Conservation (phyloP, 371 early-diverging fungal genomes). For the Thermomucor indicae-seudaticae region DNA sequence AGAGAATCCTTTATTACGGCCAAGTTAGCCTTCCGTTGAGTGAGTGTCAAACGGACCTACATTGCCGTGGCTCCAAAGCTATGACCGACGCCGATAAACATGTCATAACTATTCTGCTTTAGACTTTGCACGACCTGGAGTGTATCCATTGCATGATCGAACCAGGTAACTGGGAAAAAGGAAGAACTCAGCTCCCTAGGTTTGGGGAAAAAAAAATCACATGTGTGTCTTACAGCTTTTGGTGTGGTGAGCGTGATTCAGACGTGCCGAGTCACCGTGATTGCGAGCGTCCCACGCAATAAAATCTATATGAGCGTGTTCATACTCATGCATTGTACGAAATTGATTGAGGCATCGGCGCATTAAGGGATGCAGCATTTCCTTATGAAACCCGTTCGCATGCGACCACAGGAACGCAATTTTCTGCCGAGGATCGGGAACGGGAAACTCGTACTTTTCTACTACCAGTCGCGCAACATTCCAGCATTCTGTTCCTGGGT, state of each 20-base stretch:
- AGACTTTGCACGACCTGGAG: slow-evolving; percentile 28
- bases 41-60: slow-evolving; percentile 10
- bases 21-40: background rate
- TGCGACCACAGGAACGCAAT: slow-evolving; percentile 30
- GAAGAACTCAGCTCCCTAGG: background rate
- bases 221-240: slow-evolving; percentile 19
- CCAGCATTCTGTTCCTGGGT: slow-evolving; percentile 18
- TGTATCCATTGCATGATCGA: slow-evolving; percentile 40
- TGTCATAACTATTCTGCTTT: slow-evolving; percentile 15
- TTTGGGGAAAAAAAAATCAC: background rate
- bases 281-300: slow-evolving; percentile 38
- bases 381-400: slow-evolving; percentile 41
- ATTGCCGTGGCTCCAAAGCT: slow-evolving; percentile 41
- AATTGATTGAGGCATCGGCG: slow-evolving; percentile 11
- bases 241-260: slow-evolving; percentile 23
- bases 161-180: slow-evolving; percentile 27
- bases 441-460: slow-evolving; percentile 27
- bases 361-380: slow-evolving; percentile 36
- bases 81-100: slow-evolving; percentile 37
- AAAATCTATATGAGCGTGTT: slow-evolving; percentile 19
- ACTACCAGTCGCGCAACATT: slow-evolving; percentile 22
- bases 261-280: slow-evolving; percentile 42
- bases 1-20: slow-evolving; percentile 18
- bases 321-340: slow-evolving; percentile 10
- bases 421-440: slow-evolving; percentile 2